Conservation (phyloP, 371 early-diverging fungal species). For the Actinomucor elegans region DNA sequence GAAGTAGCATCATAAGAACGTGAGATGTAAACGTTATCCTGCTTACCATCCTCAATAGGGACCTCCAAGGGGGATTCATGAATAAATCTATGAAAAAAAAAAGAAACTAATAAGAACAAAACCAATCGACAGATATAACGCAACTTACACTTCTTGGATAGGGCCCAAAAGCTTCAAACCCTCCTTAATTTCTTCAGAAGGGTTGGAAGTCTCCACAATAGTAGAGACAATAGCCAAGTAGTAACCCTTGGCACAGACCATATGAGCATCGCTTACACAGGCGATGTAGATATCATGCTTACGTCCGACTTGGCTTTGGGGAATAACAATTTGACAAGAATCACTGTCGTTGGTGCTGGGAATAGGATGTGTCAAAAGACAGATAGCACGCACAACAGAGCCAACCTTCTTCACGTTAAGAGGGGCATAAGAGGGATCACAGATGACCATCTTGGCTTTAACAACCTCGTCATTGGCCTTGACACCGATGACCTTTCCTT, state of each 20-base stretch:
- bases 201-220: slow-evolving; percentile 85
- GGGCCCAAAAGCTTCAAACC: slow-evolving; percentile 90
- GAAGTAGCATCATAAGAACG: slow-evolving; percentile 97
- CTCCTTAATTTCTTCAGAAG: slow-evolving; percentile 85
- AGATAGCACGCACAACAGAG: slow-evolving; percentile 93
- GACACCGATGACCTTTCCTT: slow-evolving; percentile 87
- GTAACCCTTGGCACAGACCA: slow-evolving; percentile 86
- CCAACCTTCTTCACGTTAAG: slow-evolving; percentile 75
- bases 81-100: slow-evolving; percentile 59
- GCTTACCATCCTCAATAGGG: slow-evolving; percentile 82
- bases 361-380: slow-evolving; percentile 90
- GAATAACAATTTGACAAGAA: slow-evolving; percentile 96
- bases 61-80: slow-evolving; percentile 81
- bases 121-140: not conserved
- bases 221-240: slow-evolving; percentile 95
- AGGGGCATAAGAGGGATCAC: slow-evolving; percentile 93
- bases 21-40: slow-evolving; percentile 87
- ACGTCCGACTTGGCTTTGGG: slow-evolving; percentile 93
- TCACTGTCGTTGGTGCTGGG: slow-evolving; percentile 90
- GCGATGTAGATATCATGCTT: slow-evolving; percentile 96
- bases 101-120: not conserved
- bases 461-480: slow-evolving; percentile 84
- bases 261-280: slow-evolving; percentile 86
- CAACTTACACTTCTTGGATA: slow-evolving; percentile 75
- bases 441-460: slow-evolving; percentile 85